Conservation (phyloP, 2,329 filamentous ascomycete genomes). For the Claviceps sorghi region DNA sequence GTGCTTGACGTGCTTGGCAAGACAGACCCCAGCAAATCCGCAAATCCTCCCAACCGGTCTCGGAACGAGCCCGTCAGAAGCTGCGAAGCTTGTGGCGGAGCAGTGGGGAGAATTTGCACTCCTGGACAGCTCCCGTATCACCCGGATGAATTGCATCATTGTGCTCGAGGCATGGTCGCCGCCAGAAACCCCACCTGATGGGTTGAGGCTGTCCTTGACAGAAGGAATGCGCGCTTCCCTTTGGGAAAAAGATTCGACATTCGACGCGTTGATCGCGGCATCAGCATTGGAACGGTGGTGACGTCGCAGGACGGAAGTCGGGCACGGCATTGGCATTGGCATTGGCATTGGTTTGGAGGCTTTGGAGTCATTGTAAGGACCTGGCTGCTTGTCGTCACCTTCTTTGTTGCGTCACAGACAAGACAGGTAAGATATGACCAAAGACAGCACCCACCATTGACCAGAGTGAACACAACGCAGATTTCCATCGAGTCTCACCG, state of each 20-base stretch:
- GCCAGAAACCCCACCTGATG: not conserved
- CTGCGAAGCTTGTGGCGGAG: not conserved
- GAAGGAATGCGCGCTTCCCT: too few species aligned
- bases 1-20: not conserved
- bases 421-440: not conserved
- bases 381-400: not conserved
- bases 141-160: not conserved
- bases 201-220: not conserved
- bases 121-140: too few species aligned
- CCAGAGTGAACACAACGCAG: not conserved
- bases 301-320: not conserved
- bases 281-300: not conserved
- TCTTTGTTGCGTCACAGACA: not conserved
- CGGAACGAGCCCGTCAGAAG: not conserved
- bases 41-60: too few species aligned
- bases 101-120: too few species aligned
- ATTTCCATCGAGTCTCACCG: not conserved
- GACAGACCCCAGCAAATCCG: too few species aligned
- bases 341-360: not conserved
- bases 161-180: too few species aligned
- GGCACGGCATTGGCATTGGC: not conserved
- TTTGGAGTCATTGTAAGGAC: not conserved
- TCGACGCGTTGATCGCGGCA: not conserved
- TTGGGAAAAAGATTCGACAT: not conserved
- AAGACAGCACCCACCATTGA: not conserved